Conservation (phyloP, 2,329 filamentous ascomycete genomes). For the Colletotrichum sp. region DNA sequence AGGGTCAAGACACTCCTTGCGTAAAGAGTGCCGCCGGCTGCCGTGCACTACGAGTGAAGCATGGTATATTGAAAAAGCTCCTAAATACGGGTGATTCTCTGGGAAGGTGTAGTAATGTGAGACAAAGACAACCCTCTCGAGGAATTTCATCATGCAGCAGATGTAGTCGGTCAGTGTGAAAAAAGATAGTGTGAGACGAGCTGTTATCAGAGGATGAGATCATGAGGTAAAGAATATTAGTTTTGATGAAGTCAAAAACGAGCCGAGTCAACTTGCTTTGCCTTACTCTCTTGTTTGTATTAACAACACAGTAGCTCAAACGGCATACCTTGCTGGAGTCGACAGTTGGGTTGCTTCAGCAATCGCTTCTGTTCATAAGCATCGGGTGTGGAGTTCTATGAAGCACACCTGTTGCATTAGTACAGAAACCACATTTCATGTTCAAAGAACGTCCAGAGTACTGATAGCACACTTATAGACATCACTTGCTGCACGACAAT, state of each 20-base stretch:
- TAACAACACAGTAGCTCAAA: rapidly evolving
- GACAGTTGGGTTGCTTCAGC: not conserved
- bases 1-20: not conserved
- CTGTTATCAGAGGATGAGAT: too few species aligned
- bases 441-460: rapidly evolving
- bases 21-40: rapidly evolving
- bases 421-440: not conserved
- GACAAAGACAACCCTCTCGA: rapidly evolving
- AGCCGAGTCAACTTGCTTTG: not conserved
- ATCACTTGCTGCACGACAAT: not conserved
- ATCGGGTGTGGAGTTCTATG: not conserved
- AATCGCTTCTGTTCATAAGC: rapidly evolving
- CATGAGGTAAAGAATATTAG: too few species aligned
- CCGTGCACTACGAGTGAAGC: not conserved
- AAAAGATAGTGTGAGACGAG: not conserved
- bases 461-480: not conserved
- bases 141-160: rapidly evolving
- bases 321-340: not conserved
- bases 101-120: rapidly evolving
- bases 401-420: not conserved
- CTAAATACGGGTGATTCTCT: rapidly evolving
- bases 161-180: too few species aligned
- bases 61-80: not conserved
- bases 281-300: not conserved
- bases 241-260: not conserved